These are phyloP conservation scores for Cornus suecica DNA, from an alignment of 148 eudicot genomes.

Conservation along the genomic window DNA sequence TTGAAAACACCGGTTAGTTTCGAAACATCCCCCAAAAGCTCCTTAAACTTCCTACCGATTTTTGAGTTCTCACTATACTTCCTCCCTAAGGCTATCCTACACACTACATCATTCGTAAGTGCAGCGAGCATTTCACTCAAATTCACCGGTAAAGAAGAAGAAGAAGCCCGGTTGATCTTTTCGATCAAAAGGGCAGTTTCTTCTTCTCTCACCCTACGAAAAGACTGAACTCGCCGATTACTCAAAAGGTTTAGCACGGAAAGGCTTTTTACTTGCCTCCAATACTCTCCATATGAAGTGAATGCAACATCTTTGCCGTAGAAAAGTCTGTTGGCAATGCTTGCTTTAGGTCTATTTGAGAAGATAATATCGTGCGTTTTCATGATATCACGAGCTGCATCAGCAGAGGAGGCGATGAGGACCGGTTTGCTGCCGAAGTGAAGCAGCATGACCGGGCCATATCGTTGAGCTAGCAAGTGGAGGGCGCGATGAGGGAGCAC, in stretches of 20 bases:
- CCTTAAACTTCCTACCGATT: background rate
- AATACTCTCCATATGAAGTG: background rate
- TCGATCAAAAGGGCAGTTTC: background rate
- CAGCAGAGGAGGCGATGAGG: background rate
- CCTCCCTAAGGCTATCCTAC: background rate
- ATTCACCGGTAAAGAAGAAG: background rate
- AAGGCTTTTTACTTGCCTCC: slow-evolving; percentile 5
- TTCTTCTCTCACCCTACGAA: background rate
- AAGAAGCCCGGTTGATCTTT: background rate
- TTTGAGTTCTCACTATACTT: background rate
- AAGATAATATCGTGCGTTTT: slow-evolving; percentile 2
- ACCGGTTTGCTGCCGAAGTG: background rate
- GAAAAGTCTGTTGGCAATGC: background rate
- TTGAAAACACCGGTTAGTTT: background rate
- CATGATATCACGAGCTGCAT: slow-evolving; percentile 2
- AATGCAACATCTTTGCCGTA: background rate
- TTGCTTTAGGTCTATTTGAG: background rate
- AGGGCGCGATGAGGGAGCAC: background rate
- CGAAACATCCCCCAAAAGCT: background rate
- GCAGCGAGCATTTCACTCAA: background rate
- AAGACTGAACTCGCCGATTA: background rate
- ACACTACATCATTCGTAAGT: background rate
- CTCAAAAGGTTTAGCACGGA: background rate
- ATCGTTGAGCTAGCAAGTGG: background rate
- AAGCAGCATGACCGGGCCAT: slow-evolving; percentile 1